Conservation (phyloP, 2,329 filamentous ascomycete species). For the Botrytis sinoallii region DNA sequence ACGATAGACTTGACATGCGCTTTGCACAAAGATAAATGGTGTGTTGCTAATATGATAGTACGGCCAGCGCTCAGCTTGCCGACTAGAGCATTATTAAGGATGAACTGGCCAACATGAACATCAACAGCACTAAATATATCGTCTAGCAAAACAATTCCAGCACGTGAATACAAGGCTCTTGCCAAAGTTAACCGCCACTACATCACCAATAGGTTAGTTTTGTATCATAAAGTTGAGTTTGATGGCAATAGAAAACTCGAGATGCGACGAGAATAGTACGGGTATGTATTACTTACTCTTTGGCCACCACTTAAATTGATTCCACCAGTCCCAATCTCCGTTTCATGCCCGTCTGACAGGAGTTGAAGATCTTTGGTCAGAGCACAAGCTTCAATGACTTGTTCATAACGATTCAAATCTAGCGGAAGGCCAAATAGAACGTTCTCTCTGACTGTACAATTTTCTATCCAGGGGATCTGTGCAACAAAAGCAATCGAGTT, state of each 20-base stretch:
- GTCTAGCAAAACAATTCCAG: slow-evolving; percentile 73
- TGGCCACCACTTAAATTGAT: slow-evolving; percentile 81
- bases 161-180: slow-evolving; percentile 72
- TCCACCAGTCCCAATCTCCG: slow-evolving; percentile 77
- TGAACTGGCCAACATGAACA: slow-evolving; percentile 72
- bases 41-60: slow-evolving; percentile 75
- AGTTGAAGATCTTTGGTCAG: slow-evolving; percentile 71
- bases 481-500: slow-evolving; percentile 68
- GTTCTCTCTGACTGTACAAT: slow-evolving; percentile 71
- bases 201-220: slow-evolving; percentile 40
- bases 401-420: slow-evolving; percentile 61
- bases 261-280: background rate
- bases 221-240: background rate
- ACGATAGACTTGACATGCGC: slow-evolving; percentile 69
- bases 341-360: slow-evolving; percentile 70
- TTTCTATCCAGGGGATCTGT: slow-evolving; percentile 83
- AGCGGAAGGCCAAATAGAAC: slow-evolving; percentile 71
- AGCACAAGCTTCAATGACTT: slow-evolving; percentile 68
- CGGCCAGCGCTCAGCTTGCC: slow-evolving; percentile 64
- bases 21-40: slow-evolving; percentile 69
- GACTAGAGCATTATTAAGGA: slow-evolving; percentile 70
- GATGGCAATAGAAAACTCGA: background rate
- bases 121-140: slow-evolving; percentile 82
- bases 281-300: slow-evolving; percentile 19
- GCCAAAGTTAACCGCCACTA: slow-evolving; percentile 72